Percentiles rank a stretch among this genome's conserved stretches.
Evolutionary conservation across 305 asterid species (phyloP).

Genomic region (Fraxinus albicans): DNA sequence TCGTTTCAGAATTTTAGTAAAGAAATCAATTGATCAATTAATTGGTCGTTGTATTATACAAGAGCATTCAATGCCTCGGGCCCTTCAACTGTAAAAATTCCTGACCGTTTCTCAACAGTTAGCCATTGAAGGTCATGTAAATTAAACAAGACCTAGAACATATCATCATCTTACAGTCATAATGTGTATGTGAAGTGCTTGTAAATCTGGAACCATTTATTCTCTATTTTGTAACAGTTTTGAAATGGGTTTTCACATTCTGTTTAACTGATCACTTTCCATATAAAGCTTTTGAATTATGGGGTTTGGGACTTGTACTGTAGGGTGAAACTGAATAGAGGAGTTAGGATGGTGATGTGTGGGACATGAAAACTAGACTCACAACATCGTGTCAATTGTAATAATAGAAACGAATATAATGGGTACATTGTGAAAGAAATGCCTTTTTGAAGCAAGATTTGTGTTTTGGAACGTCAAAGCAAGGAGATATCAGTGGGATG

Average conservation of each 20-base stretch:
- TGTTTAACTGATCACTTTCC: not conserved
- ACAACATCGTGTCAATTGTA: not conserved
- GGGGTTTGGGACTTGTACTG: conserved; percentile 7
- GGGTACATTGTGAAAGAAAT: not conserved
- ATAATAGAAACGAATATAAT: not conserved
- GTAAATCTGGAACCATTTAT: not conserved
- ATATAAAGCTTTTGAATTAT: not conserved
- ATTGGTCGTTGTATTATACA: not conserved
- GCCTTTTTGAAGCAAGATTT: not conserved
- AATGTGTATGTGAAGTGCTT: not conserved
- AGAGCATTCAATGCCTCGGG: not conserved
- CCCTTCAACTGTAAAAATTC: not conserved
- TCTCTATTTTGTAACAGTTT: not conserved
- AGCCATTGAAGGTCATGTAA: not conserved
- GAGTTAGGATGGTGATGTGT: not conserved
- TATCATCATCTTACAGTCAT: not conserved
- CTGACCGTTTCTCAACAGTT: not conserved
- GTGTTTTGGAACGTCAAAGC: not conserved
- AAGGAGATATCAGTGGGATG: not conserved
- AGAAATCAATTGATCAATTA: not conserved
- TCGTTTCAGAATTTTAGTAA: not conserved
- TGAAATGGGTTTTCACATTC: not conserved
- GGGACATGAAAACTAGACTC: not conserved
- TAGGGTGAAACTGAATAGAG: conserved; percentile 4
- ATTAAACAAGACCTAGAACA: not conserved